phyloP scores from a whole-genome alignment of 1,139 yeast species.

The Blastobotrys arbuscula region DNA sequence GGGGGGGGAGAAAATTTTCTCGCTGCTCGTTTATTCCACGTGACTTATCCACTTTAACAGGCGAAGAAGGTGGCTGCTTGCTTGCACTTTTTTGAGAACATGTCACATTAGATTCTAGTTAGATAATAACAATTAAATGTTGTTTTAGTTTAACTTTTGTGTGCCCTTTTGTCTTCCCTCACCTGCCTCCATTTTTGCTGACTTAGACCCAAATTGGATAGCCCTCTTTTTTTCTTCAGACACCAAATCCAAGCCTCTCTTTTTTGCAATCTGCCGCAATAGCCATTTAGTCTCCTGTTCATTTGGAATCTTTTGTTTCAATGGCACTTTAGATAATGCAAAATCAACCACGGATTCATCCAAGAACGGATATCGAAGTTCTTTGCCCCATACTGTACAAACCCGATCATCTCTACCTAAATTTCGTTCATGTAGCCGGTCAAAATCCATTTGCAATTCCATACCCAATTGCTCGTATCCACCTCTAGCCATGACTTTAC shows the following conservation, averaged over 20 bases:
- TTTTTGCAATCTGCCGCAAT: constrained; percentile 56
- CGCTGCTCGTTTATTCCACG: no score
- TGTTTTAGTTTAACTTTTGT: constrained; percentile 30
- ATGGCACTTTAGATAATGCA: constrained; percentile 36
- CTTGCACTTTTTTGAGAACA: no score
- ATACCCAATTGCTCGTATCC: constrained; percentile 38
- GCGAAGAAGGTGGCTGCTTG: no score
- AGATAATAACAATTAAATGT: background rate
- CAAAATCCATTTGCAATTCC: constrained; percentile 66
- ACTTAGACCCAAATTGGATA: constrained; percentile 90
- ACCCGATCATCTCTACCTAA: constrained; percentile 90
- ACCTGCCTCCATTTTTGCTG: constrained; percentile 86
- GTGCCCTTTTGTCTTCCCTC: constrained; percentile 63
- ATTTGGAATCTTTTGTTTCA: constrained; percentile 35
- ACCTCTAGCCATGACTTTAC: constrained; percentile 32
- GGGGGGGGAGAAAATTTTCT: no score
- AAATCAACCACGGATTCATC: constrained; percentile 56
- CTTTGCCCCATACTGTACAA: constrained; percentile 81
- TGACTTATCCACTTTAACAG: no score
- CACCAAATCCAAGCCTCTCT: constrained; percentile 48
- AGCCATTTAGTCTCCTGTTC: constrained; percentile 49
- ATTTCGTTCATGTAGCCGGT: constrained; percentile 69
- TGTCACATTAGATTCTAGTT: no score
- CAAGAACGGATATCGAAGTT: constrained; percentile 81
- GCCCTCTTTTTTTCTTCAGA: constrained; percentile 83